Evolutionary conservation across 495 filamentous ascomycete species (phyloP), one percentile per base, ranked within the genome.

Genomic region (Podospora pseudoanserina): DNA sequence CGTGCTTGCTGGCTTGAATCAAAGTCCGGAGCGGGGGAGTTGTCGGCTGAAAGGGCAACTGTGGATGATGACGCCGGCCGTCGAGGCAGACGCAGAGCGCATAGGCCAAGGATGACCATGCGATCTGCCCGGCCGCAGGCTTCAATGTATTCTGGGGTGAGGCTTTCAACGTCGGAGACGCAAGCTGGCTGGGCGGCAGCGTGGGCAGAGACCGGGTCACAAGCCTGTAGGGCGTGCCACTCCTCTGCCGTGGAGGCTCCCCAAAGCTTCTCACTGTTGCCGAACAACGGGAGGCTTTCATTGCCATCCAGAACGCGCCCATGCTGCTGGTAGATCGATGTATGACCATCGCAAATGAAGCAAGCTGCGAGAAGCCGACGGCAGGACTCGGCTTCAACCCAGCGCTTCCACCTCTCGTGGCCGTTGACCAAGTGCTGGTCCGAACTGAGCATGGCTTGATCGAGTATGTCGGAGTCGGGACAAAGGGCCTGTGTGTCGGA

Each of bases 261-360:
- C 82, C 82, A 85, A 59, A 82, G 76, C 30, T 70, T 68, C 55
- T 73, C 59, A 63, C 72, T 81, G 57, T 71, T 67, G 64, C 73
- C 75, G 30, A 77, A 72, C 64, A 84, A 70, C 32, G 82, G 81
- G 27, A 82, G 75, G 23, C 72, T 69, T 59, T 71, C 65, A 60
- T 75, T 71, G 69, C 67, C 67, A 60, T 79, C 74, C 60, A 76
- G 74, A 9, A 71, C 74, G 9, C 76, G 76, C n/a, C 69, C 67
- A 65, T 82, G 80, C 73, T 85, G 81, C 66, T 85, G 80, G 67
- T 80, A 84, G 65, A 80, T 74, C 60, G 82, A 77, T 64, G 83
- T 75, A 65, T 85, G 85, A 19, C 82, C 76, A 74, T 87, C 84
- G 65, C 81, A 74, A 70, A 83, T 72, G 75, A 85, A 82, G 74